Base-by-base conservation (phyloP, 169 alveolate genomes). In the Cryptosporidium felis region DNA sequence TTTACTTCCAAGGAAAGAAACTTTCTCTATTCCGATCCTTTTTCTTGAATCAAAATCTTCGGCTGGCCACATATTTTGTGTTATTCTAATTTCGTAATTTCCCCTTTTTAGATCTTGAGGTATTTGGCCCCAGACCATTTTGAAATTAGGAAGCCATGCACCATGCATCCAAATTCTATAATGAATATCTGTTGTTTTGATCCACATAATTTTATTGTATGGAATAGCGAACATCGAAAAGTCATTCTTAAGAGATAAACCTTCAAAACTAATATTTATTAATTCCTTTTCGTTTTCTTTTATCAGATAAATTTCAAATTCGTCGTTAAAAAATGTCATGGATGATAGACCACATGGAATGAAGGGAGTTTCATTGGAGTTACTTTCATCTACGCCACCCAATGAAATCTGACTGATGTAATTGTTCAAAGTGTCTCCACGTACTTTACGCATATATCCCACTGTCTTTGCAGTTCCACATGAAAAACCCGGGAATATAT, bases 131-230 rank as follows among this genome's bases (percentile, higher is more conserved):
- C 85, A 74, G 40, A 74, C 85, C 85, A 74, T 74, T 21, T 74
- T 74, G 61, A 74, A 74, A 21, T 53, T 74, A 10, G 85, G 85
- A 40, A 74, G 67, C 85, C 85, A 74, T 12, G 85, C 85, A 34
- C 85, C 67, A 36, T 74, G 85, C 85, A 74, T 74, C 85, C 85
- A 74, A 8, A 47, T 74, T 58, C 85, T 74, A 23, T 74, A 74
- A 74, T 74, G 85, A 21, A 56, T 49, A 34, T 74, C 85, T 4
- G 85, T 74, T 1, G 85, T 74, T 36, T 74, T 74, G 23, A 74
- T 74, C 85, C 85, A 74, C 65, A 74, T 53, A 16, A 36, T 47
- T 51, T 74, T 34, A 49, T 74, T 53, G 45, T 51, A 74, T 74
- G 85, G 85, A 38, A 56, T 56, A 4, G 85, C 85, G 56, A 74